phyloP scores from a whole-genome alignment of 306 rosid genomes.

The Mucuna pruriens region DNA sequence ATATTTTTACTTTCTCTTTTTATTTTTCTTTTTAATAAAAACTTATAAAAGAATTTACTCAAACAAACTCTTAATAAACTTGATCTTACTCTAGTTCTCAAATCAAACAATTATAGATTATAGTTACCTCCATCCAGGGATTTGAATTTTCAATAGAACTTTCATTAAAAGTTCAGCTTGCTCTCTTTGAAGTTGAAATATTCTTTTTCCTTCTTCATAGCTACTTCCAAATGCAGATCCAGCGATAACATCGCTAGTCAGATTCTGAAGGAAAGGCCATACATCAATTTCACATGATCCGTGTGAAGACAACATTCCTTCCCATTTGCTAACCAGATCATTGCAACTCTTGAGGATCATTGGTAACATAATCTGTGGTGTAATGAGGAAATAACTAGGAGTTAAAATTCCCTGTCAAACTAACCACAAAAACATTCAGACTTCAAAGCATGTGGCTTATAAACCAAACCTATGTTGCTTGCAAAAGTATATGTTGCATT shows the following conservation, averaged over 20 bases:
- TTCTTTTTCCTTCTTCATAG: slow-evolving; percentile 56
- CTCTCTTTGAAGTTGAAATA: slow-evolving; percentile 55
- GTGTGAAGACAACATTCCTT: slow-evolving; percentile 36
- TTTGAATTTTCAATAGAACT: not conserved
- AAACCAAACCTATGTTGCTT: not conserved
- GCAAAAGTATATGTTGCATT: not conserved
- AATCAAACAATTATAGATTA: not conserved
- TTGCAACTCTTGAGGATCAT: slow-evolving; percentile 39
- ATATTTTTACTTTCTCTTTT: too few species aligned
- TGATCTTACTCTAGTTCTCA: not conserved
- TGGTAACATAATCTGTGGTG: slow-evolving; percentile 46
- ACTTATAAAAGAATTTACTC: too few species aligned
- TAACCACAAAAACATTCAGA: not conserved
- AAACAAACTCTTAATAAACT: too few species aligned
- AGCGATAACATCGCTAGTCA: slow-evolving; percentile 49
- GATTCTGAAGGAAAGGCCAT: slow-evolving; percentile 39
- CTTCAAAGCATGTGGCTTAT: not conserved
- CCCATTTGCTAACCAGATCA: slow-evolving; percentile 55
- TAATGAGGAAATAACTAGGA: not conserved
- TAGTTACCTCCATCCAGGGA: slow-evolving; percentile 61
- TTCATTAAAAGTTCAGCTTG: not conserved
- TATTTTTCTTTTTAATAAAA: too few species aligned
- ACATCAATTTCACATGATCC: slow-evolving; percentile 50
- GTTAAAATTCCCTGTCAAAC: slow-evolving; percentile 1
- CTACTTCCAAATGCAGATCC: slow-evolving; percentile 57